These are phyloP conservation scores for Galeopsis tetrahit DNA, from an alignment of 257 asterid species.

Conservation along the genomic window DNA sequence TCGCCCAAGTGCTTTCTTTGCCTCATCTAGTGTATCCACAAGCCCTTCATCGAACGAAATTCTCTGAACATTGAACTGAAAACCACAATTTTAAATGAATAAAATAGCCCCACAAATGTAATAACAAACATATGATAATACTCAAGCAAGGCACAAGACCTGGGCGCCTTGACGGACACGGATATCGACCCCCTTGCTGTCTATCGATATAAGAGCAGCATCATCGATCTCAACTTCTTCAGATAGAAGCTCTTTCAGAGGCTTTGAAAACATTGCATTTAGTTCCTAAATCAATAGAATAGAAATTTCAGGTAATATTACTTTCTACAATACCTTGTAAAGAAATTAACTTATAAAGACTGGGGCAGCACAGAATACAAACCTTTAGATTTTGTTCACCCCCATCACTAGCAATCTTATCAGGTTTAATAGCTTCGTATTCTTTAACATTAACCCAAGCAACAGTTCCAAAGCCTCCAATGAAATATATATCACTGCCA, in stretches of 20 bases:
- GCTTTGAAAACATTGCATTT: slow-evolving; percentile 83
- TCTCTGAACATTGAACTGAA: slow-evolving; percentile 81
- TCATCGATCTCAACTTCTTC: slow-evolving; percentile 86
- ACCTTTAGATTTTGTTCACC: slow-evolving; percentile 94
- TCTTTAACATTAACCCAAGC: slow-evolving; percentile 97
- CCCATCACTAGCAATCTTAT: slow-evolving; percentile 90
- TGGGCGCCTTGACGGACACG: slow-evolving; percentile 97
- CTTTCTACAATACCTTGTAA: background rate
- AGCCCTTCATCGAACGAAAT: slow-evolving; percentile 75
- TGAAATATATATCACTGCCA: slow-evolving; percentile 90
- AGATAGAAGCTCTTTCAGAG: slow-evolving; percentile 78
- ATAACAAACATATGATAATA: background rate
- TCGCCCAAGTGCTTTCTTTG: slow-evolving; percentile 78
- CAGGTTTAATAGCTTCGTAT: slow-evolving; percentile 84
- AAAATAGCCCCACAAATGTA: background rate
- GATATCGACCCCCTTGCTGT: slow-evolving; percentile 83
- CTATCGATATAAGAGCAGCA: slow-evolving; percentile 93
- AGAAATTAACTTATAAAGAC: background rate
- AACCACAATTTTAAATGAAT: background rate
- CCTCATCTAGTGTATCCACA: slow-evolving; percentile 86
- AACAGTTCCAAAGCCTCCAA: slow-evolving; percentile 98
- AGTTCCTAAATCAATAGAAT: slow-evolving; percentile 56
- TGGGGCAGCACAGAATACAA: background rate
- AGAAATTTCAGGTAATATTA: background rate
- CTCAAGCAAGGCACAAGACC: slow-evolving; percentile 41